Conservation (phyloP, 163 green algal genomes). For the Scenedesmus sp. region DNA sequence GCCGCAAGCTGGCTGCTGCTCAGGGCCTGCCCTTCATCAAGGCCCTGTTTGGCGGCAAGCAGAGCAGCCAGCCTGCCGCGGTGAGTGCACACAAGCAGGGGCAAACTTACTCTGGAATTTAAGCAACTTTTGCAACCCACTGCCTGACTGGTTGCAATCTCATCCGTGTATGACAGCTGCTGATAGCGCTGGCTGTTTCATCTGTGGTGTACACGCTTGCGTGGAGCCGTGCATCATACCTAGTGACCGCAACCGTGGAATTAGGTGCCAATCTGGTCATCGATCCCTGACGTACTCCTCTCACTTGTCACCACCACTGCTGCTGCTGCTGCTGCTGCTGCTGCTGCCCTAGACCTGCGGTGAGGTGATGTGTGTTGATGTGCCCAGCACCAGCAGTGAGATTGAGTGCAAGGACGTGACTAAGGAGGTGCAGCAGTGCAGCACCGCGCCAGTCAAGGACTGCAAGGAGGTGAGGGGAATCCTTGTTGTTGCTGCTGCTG, state of each 20-base stretch:
- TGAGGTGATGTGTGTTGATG: not conserved
- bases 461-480: constrained; percentile 10
- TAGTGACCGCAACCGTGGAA: too few species aligned
- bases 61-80: not conserved
- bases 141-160: too few species aligned
- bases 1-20: not conserved
- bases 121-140: too few species aligned
- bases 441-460: not conserved
- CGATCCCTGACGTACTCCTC: too few species aligned
- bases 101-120: too few species aligned
- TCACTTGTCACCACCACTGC: too few species aligned
- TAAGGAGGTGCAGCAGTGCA: constrained; percentile 15
- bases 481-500: not conserved
- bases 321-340: constrained; percentile 6
- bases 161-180: too few species aligned
- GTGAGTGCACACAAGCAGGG: too few species aligned
- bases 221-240: too few species aligned
- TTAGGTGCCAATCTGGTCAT: too few species aligned
- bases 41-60: not conserved
- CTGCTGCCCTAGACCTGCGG: not conserved
- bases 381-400: not conserved
- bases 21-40: not conserved
- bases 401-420: constrained; percentile 29
- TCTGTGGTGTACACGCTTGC: too few species aligned
- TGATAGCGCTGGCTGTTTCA: too few species aligned